Evolutionary conservation across 225 moss, liverwort and hornwort genomes (phyloP).

Genomic region (Polytrichum formosum): DNA sequence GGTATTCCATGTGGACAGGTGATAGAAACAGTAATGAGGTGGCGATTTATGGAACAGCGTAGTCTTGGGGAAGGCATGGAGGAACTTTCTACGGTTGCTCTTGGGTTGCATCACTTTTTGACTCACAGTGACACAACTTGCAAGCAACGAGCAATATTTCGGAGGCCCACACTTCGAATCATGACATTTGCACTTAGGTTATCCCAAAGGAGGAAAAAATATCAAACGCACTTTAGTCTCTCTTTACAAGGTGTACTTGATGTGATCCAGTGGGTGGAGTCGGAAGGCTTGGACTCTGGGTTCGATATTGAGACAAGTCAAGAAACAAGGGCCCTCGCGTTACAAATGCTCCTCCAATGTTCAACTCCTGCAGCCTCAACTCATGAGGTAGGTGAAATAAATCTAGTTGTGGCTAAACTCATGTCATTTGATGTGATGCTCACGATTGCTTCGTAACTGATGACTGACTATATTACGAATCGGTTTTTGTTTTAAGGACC

Average conservation of each 20-base stretch:
- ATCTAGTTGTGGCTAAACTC: slow-evolving; percentile 1
- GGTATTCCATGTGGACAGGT: slow-evolving; percentile 48
- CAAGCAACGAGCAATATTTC: slow-evolving; percentile 47
- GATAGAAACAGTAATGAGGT: slow-evolving; percentile 63
- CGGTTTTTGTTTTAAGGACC: too few species aligned
- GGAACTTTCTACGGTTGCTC: slow-evolving; percentile 71
- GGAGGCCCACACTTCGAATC: slow-evolving; percentile 62
- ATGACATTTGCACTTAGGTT: slow-evolving; percentile 57
- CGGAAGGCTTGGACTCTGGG: slow-evolving; percentile 48
- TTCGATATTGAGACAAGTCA: slow-evolving; percentile 33
- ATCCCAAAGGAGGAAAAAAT: slow-evolving; percentile 69
- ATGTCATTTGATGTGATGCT: neutral
- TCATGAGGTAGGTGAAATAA: slow-evolving; percentile 41
- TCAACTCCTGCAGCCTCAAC: slow-evolving; percentile 64
- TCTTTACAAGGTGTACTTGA: slow-evolving; percentile 57
- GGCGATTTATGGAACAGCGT: slow-evolving; percentile 72
- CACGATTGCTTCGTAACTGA: too few species aligned
- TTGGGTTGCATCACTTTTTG: slow-evolving; percentile 55
- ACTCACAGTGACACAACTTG: slow-evolving; percentile 39
- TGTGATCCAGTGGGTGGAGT: slow-evolving; percentile 64
- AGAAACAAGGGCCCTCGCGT: slow-evolving; percentile 45
- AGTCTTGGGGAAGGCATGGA: slow-evolving; percentile 65
- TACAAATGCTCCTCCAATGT: slow-evolving; percentile 71
- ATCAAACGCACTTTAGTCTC: slow-evolving; percentile 73
- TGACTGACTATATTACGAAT: too few species aligned